Base-by-base conservation (phyloP, 2,329 filamentous ascomycete genomes). In the Neofusicoccum cordaticola region DNA sequence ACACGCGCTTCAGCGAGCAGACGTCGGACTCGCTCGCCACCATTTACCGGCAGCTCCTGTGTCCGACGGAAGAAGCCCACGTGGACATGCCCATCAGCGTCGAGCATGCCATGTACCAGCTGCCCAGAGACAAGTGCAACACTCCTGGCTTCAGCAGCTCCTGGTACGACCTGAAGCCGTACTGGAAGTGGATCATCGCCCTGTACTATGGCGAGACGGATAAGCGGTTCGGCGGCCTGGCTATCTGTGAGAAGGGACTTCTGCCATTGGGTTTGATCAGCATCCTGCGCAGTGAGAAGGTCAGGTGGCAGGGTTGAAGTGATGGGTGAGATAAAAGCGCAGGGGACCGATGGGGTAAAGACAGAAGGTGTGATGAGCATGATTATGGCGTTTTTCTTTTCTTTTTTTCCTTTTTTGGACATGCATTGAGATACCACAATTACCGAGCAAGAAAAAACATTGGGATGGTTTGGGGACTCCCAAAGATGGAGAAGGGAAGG, bases 141-240 rank as follows among this genome's bases (percentile, higher is more conserved):
- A 0, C 63, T 65, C 51, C 22, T 50, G 39, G 39, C 35, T 50
- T 62, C 13, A 12, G 37, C 48, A 37, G 22, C 62, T 51, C 2
- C n/a, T 63, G 61, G 61, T 4, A 51, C 4, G 53, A 48, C 22
- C 57, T 62, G 61, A 68, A 70, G 45, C 67, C 67, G 17, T 84
- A 84, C 63, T 83, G 82, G 79, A 73, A 72, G 53, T 84, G 83
- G 82, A 75, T 84, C 9, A 71, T 72, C 51, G 68, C 71, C 62
- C 67, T 81, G 31, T 80, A 81, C 71, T 75, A 71, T 0, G 68
- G 71, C 15, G 78, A 80, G 63, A 74, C 81, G 71, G 73, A 73
- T 51, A 70, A 74, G 62, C 71, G 70, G 42, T 81, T 81, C 73
- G 79, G 79, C 0, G 77, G 78, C 1, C 63, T 80, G 62, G 72